Percentiles rank a stretch among this genome's conserved stretches.
Conservation (phyloP, 768 basidiomycete genomes). For the Kwoniella bestiolae region DNA sequence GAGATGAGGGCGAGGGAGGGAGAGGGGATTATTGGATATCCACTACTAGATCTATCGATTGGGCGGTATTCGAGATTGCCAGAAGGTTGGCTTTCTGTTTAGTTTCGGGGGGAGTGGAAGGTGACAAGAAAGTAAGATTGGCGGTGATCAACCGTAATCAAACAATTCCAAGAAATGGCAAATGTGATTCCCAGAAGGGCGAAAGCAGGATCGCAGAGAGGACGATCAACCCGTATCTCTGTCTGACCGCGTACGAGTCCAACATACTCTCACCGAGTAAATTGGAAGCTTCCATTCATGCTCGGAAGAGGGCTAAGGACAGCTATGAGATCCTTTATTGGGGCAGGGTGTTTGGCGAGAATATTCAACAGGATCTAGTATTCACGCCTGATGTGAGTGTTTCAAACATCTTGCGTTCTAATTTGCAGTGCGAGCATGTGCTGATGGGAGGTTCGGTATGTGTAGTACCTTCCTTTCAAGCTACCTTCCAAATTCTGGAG, state of each 20-base stretch:
- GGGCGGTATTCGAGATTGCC: constrained; percentile 21
- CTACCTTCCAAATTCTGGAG: constrained; percentile 29
- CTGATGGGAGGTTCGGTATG: too few species aligned
- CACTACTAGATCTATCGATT: constrained; percentile 6
- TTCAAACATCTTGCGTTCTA: too few species aligned
- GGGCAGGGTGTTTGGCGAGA: constrained; percentile 41
- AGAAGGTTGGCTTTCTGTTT: neutral
- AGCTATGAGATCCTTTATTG: constrained; percentile 35
- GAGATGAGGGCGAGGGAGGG: neutral
- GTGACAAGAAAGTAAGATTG: neutral
- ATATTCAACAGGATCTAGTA: constrained; percentile 22
- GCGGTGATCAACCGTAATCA: constrained; percentile 2
- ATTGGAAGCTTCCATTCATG: neutral
- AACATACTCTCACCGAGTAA: constrained; percentile 7
- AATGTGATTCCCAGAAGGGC: neutral
- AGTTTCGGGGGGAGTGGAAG: neutral
- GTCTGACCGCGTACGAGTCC: neutral
- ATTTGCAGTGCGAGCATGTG: neutral
- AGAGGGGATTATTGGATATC: constrained; percentile 17
- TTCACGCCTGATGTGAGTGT: constrained; percentile 30
- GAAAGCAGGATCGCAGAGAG: neutral
- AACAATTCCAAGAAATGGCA: neutral
- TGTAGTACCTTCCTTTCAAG: constrained; percentile 31
- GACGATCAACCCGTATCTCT: neutral
- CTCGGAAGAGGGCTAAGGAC: neutral